phyloP scores from a whole-genome alignment of 2,329 filamentous ascomycete species.

The Stachybotrys elegans region DNA sequence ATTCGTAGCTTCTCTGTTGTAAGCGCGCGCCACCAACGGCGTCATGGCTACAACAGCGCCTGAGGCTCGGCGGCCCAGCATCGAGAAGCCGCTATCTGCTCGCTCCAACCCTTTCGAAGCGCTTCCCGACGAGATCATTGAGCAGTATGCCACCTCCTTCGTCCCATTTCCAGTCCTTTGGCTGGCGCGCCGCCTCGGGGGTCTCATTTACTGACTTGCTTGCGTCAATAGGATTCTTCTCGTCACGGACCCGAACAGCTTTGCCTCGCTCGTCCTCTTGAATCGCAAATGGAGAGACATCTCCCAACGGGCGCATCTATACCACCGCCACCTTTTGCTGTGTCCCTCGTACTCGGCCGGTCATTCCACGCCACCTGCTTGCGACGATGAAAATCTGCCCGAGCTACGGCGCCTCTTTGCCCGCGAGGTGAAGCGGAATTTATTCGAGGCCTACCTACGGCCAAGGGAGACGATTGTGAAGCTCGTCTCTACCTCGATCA shows the following conservation, averaged over 20 bases:
- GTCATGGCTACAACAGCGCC: conserved; percentile 24
- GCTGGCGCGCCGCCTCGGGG: background rate
- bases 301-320: conserved; percentile 59
- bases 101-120: conserved; percentile 41
- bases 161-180: background rate
- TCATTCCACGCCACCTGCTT: conserved; percentile 33
- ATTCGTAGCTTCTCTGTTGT: too few species aligned
- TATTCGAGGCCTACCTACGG: conserved; percentile 71
- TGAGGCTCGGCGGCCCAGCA: conserved; percentile 25
- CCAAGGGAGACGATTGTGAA: conserved; percentile 69
- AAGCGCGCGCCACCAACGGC: conserved; percentile 19
- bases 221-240: conserved; percentile 51
- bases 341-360: conserved; percentile 55
- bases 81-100: conserved; percentile 25
- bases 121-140: conserved; percentile 64
- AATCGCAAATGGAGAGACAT: conserved; percentile 62
- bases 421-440: conserved; percentile 67
- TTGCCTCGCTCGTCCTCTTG: conserved; percentile 61
- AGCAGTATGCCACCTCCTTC: conserved; percentile 48
- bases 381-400: conserved; percentile 47
- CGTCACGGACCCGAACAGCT: conserved; percentile 55
- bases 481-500: conserved; percentile 77
- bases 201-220: conserved; percentile 12
- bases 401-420: conserved; percentile 61
- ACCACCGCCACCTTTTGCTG: conserved; percentile 55